Percentiles rank a stretch among this genome's conserved stretches.
phyloP scores from a whole-genome alignment of 1,284 basidiomycete genomes.

The Ustilago shanxiensis region DNA sequence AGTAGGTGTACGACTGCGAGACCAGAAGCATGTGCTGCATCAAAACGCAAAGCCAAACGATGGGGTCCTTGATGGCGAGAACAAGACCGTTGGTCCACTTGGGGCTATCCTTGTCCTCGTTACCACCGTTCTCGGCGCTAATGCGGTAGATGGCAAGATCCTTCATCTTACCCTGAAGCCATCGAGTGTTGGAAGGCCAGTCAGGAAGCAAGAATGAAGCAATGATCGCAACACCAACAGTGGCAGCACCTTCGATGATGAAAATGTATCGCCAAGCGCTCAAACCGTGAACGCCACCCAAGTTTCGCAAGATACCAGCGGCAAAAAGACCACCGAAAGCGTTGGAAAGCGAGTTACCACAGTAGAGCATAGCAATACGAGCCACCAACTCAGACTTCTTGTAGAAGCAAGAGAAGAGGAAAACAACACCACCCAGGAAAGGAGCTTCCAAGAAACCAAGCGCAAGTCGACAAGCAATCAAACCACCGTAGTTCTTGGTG shows the following conservation, averaged over 20 bases:
- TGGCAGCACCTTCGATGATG: background rate
- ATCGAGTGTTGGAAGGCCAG: background rate
- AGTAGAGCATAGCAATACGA: background rate
- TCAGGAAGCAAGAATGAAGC: background rate
- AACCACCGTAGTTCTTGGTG: too few relatives aligned
- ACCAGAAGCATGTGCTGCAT: background rate
- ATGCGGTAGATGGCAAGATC: background rate
- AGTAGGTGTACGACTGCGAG: background rate
- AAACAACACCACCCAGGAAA: too few relatives aligned
- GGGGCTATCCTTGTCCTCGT: background rate
- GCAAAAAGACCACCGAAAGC: background rate
- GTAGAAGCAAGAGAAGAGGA: too few relatives aligned
- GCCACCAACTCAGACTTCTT: background rate
- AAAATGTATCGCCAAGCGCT: background rate
- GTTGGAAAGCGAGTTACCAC: background rate
- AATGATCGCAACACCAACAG: background rate
- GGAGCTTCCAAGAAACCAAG: too few relatives aligned
- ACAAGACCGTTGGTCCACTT: background rate
- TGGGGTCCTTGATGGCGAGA: background rate
- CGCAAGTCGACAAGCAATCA: too few relatives aligned
- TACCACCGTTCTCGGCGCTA: background rate
- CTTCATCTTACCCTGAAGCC: background rate
- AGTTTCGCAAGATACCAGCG: background rate
- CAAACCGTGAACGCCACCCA: background rate
- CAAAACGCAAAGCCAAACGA: background rate